Evolutionary conservation across 2,329 filamentous ascomycete species (phyloP).

Genomic region (Orbilia blumenaviensis): DNA sequence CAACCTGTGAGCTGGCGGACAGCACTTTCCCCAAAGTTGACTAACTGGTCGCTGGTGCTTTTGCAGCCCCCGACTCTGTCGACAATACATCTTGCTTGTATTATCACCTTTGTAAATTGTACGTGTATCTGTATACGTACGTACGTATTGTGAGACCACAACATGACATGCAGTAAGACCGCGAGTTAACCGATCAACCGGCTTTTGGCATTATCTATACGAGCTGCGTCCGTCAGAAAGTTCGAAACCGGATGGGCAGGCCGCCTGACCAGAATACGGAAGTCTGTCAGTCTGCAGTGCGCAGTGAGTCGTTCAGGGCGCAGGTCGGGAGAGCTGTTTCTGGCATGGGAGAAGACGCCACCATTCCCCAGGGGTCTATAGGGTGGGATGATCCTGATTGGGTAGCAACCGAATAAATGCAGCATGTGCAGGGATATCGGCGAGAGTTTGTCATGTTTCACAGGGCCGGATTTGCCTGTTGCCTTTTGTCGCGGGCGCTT

Average conservation of each 20-base stretch:
- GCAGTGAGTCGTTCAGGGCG: background rate
- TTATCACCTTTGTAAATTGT: too few species aligned
- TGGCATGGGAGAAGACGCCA: constrained; percentile 17
- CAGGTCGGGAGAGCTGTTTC: constrained; percentile 5
- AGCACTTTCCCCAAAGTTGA: constrained; percentile 18
- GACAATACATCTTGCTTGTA: too few species aligned
- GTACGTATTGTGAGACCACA: background rate
- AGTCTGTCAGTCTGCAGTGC: background rate
- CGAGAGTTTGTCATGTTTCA: constrained; percentile 41
- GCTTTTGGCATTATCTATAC: constrained; percentile 32
- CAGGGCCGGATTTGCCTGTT: constrained; percentile 30
- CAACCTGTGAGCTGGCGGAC: constrained; percentile 33
- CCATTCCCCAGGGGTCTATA: background rate
- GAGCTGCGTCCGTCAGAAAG: constrained; percentile 29
- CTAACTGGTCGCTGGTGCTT: constrained; percentile 12
- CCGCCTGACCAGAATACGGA: background rate
- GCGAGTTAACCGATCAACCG: background rate
- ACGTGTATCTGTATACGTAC: too few species aligned
- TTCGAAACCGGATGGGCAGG: constrained; percentile 2
- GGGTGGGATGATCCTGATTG: constrained; percentile 15
- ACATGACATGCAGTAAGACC: background rate
- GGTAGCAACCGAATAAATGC: constrained; percentile 8
- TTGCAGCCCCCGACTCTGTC: constrained; percentile 2
- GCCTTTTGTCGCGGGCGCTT: constrained; percentile 36
- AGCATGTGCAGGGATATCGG: constrained; percentile 17